A percentile compares a stretch with the other conserved stretches of the same genome.
Evolutionary conservation across 139 green algal species (phyloP).

Genomic region (Nannochloris sp.): DNA sequence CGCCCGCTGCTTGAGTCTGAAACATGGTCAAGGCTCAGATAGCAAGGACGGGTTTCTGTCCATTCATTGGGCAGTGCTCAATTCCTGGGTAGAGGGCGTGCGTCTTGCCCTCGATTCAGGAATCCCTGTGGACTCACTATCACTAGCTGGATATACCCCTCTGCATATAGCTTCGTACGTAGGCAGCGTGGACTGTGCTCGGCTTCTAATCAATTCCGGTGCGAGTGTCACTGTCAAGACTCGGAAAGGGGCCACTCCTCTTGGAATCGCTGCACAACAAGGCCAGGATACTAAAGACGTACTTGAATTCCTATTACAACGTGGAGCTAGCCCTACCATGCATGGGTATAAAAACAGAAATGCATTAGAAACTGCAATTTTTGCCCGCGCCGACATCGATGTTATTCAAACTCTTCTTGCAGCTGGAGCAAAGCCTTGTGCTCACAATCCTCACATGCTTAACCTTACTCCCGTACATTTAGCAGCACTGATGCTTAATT

Average conservation of each 20-base stretch:
- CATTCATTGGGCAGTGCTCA: background rate
- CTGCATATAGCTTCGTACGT: slow-evolving; percentile 2
- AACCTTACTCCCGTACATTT: background rate
- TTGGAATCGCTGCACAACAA: slow-evolving; percentile 3
- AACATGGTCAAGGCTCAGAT: background rate
- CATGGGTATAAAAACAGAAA: background rate
- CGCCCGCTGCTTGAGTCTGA: background rate
- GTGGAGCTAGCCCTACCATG: background rate
- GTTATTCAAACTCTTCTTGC: background rate
- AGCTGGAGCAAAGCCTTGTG: slow-evolving; percentile 3
- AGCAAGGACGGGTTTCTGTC: no score
- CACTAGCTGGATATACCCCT: background rate
- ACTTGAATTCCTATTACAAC: background rate
- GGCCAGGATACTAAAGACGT: background rate
- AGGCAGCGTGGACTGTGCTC: no score
- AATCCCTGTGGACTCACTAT: background rate
- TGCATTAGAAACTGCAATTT: background rate
- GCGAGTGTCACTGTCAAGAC: background rate
- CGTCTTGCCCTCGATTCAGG: background rate
- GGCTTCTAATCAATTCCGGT: background rate
- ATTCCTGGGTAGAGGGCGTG: background rate
- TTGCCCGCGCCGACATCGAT: background rate
- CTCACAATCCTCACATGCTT: background rate
- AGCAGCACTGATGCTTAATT: background rate
- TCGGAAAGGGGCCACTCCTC: background rate